Conservation (phyloP, 441 rosid species). For the Capsella rubella region DNA sequence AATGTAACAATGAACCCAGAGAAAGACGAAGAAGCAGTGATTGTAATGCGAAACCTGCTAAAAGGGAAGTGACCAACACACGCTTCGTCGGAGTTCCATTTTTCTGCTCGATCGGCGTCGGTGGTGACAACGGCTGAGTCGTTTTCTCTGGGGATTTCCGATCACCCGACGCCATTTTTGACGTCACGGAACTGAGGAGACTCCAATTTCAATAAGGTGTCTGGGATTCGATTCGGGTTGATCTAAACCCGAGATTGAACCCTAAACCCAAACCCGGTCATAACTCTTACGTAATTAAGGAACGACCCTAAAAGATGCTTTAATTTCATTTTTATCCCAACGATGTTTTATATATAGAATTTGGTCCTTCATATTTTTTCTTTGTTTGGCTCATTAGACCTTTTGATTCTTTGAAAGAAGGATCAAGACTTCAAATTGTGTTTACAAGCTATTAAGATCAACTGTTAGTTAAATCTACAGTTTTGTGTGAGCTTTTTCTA, state of each 20-base stretch:
- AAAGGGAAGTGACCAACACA: slow-evolving; percentile 62
- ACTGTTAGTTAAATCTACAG: not conserved
- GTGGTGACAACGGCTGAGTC: slow-evolving; percentile 38
- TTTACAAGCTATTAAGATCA: not conserved
- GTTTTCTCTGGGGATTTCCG: slow-evolving; percentile 36
- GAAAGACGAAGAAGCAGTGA: not conserved
- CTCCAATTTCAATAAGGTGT: not conserved
- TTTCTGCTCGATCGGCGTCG: slow-evolving; percentile 42
- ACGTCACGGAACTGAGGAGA: slow-evolving; percentile 12
- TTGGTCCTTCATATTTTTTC: not conserved
- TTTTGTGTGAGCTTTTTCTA: not conserved
- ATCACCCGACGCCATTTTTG: slow-evolving; percentile 51
- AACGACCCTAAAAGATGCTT: not conserved
- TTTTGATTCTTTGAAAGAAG: no score
- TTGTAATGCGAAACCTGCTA: slow-evolving; percentile 60
- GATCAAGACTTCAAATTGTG: not conserved
- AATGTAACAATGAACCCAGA: not conserved
- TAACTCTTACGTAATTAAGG: slow-evolving; percentile 14
- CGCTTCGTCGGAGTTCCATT: slow-evolving; percentile 60
- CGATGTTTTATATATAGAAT: not conserved
- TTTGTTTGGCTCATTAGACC: no score
- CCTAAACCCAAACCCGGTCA: slow-evolving; percentile 16
- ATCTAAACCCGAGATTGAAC: slow-evolving; percentile 20
- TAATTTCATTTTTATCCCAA: not conserved
- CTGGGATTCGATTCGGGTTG: slow-evolving; percentile 18